A percentile compares a stretch with the other conserved stretches of the same genome.
These are phyloP conservation scores for Plasmodium gaboni DNA, from an alignment of 169 alveolate genomes.

Conservation along the genomic window DNA sequence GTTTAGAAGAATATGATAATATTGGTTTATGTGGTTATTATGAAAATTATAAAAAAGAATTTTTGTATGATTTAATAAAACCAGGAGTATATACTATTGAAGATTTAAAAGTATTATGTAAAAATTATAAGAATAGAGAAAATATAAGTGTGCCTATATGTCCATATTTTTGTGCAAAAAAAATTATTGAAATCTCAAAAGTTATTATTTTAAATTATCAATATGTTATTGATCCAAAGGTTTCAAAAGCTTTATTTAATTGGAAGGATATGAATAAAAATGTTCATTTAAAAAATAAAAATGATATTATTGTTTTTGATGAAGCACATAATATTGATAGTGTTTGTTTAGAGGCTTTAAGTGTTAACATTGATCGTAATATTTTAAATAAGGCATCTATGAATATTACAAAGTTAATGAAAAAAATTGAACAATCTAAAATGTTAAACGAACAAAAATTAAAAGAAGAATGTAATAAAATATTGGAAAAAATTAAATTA, in stretches of 20 bases:
- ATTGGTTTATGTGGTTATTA: slow-evolving; percentile 89
- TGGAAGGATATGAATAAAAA: slow-evolving; percentile 51
- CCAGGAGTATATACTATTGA: slow-evolving; percentile 97
- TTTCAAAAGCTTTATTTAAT: slow-evolving; percentile 85
- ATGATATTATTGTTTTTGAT: slow-evolving; percentile 93
- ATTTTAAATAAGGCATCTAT: slow-evolving; percentile 90
- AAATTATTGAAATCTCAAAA: slow-evolving; percentile 93
- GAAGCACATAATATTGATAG: slow-evolving; percentile 99
- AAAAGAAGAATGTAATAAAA: slow-evolving; percentile 53
- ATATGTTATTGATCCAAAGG: slow-evolving; percentile 96
- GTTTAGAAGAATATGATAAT: slow-evolving; percentile 79
- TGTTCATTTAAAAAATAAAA: slow-evolving; percentile 11
- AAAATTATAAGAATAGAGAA: slow-evolving; percentile 82
- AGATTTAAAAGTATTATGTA: slow-evolving; percentile 91
- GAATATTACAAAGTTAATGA: slow-evolving; percentile 85
- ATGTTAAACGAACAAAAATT: slow-evolving; percentile 79
- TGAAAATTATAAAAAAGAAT: slow-evolving; percentile 87
- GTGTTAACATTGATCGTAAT: slow-evolving; percentile 92
- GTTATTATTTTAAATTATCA: slow-evolving; percentile 97
- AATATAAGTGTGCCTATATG: slow-evolving; percentile 87
- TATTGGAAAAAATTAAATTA: slow-evolving; percentile 10
- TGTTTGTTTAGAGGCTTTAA: slow-evolving; percentile 97
- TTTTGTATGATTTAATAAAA: slow-evolving; percentile 79
- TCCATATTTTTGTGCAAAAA: slow-evolving; percentile 97
- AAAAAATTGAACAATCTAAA: slow-evolving; percentile 82